phyloP scores from a whole-genome alignment of 163 green algal genomes.

The Smithsoniella earleae region DNA sequence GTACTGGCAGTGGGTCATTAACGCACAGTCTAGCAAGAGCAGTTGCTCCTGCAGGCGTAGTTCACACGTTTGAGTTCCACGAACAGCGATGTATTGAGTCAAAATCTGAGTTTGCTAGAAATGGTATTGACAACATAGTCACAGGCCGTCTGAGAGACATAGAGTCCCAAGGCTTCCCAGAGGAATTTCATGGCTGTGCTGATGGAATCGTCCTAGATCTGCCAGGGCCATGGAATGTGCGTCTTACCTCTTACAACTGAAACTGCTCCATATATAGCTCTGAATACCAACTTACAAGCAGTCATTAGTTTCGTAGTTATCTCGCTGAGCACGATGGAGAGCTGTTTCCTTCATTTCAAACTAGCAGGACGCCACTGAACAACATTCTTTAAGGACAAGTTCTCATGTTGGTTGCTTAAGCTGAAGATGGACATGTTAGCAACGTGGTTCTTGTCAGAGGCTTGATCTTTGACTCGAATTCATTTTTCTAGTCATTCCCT shows the following conservation, averaged over 20 bases:
- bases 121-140: constrained; percentile 50
- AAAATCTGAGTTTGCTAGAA: constrained; percentile 49
- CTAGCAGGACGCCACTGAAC: background rate
- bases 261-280: background rate
- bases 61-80: constrained; percentile 97
- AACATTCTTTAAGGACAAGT: too few species aligned
- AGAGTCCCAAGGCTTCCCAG: constrained; percentile 76
- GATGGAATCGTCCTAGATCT: constrained; percentile 94
- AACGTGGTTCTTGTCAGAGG: too few species aligned
- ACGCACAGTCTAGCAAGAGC: constrained; percentile 80
- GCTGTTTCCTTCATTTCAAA: background rate
- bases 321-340: background rate
- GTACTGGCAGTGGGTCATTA: constrained; percentile 86
- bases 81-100: constrained; percentile 50
- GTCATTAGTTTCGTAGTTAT: background rate
- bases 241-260: background rate
- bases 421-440: too few species aligned
- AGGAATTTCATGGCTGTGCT: constrained; percentile 50
- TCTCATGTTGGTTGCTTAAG: too few species aligned
- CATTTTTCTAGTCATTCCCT: too few species aligned
- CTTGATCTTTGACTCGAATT: too few species aligned
- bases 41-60: constrained; percentile 70
- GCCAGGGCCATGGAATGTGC: constrained; percentile 70
- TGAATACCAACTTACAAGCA: too few species aligned
- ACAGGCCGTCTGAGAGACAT: constrained; percentile 73